Evolutionary conservation across 306 rosid species (phyloP).

Genomic region (Corylus avellana): DNA sequence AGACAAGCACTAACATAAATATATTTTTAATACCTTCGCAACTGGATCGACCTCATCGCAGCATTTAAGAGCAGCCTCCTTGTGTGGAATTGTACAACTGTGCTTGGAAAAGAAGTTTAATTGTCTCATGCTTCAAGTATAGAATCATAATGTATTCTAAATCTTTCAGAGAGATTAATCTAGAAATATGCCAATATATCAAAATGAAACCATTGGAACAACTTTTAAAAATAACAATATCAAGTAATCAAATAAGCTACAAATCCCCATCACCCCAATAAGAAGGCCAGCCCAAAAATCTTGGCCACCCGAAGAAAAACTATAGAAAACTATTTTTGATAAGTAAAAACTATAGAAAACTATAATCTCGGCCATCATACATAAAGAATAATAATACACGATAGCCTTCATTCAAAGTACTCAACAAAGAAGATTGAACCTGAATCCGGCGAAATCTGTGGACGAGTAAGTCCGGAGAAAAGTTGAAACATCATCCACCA

Average conservation of each 20-base stretch:
- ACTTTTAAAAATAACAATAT: background rate
- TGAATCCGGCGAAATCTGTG: slow-evolving; percentile 83
- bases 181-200: background rate
- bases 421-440: slow-evolving; percentile 47
- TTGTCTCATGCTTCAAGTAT: slow-evolving; percentile 24
- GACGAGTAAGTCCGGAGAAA: slow-evolving; percentile 80
- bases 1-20: slow-evolving; percentile 15
- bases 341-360: slow-evolving; percentile 7
- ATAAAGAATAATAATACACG: slow-evolving; percentile 18
- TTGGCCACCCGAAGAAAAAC: slow-evolving; percentile 20
- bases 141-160: background rate
- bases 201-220: background rate
- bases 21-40: slow-evolving; percentile 66
- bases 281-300: slow-evolving; percentile 13
- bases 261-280: background rate
- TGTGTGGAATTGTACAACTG: slow-evolving; percentile 88
- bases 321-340: background rate
- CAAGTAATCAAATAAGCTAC: slow-evolving; percentile 11
- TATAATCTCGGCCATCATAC: slow-evolving; percentile 15
- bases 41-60: slow-evolving; percentile 95
- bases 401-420: slow-evolving; percentile 8
- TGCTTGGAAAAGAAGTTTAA: slow-evolving; percentile 29
- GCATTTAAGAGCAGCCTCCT: slow-evolving; percentile 70
- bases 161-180: background rate
- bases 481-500: slow-evolving; percentile 80